A percentile compares a stretch with the other conserved stretches of the same genome.
These are phyloP conservation scores for Arthromyces matolae DNA, from an alignment of 768 basidiomycete genomes.

Conservation along the genomic window DNA sequence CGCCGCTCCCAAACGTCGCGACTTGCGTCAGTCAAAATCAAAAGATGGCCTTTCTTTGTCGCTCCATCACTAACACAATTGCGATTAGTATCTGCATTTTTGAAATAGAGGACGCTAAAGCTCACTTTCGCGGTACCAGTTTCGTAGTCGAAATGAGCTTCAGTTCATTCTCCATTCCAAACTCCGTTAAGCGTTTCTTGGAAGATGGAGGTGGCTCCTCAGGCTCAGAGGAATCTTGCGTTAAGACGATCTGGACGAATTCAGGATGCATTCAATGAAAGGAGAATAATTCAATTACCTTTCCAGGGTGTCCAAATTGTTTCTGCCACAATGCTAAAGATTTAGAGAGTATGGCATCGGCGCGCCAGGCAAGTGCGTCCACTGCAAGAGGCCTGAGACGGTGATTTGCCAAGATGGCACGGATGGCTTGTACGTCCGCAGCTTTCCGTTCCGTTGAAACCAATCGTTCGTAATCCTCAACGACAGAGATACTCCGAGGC, in stretches of 20 bases:
- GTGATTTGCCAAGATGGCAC: conserved; percentile 64
- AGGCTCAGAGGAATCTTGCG: conserved; percentile 62
- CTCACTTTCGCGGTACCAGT: conserved; percentile 66
- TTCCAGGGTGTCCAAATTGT: conserved; percentile 69
- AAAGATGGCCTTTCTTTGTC: conserved; percentile 81
- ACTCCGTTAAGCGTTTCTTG: conserved; percentile 28
- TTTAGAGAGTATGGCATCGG: conserved; percentile 60
- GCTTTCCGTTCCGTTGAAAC: conserved; percentile 67
- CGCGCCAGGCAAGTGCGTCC: conserved; percentile 61
- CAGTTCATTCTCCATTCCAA: conserved; percentile 45
- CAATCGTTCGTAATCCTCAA: conserved; percentile 81
- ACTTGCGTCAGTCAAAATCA: conserved; percentile 77
- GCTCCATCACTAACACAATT: conserved; percentile 57
- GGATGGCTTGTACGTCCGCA: conserved; percentile 88
- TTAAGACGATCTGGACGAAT: conserved; percentile 64
- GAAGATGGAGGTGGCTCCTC: conserved; percentile 38
- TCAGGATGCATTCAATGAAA: conserved; percentile 12
- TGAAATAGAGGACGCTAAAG: conserved; percentile 1
- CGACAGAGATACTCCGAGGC: conserved; percentile 81
- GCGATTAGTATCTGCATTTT: conserved; percentile 2
- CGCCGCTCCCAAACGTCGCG: conserved; percentile 77
- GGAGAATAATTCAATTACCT: conserved; percentile 41
- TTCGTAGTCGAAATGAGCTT: conserved; percentile 74
- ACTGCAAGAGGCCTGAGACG: conserved; percentile 45
- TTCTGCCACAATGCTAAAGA: conserved; percentile 82